phyloP scores from a whole-genome alignment of 768 basidiomycete genomes.

The Rhodotorula sphaerocarpa region DNA sequence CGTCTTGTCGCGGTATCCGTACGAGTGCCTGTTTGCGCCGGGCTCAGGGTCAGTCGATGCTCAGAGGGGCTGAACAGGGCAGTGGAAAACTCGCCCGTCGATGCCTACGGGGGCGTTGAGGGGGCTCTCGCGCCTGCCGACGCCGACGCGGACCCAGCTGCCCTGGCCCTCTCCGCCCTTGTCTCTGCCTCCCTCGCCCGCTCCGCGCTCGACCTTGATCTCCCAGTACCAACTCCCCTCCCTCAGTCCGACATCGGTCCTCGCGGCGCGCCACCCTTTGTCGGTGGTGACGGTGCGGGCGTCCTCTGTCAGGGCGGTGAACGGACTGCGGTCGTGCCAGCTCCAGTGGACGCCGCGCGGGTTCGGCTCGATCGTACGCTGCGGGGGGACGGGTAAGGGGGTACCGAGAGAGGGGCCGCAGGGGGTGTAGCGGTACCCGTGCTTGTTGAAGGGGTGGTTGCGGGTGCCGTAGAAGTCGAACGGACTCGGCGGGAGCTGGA shows the following conservation, averaged over 20 bases:
- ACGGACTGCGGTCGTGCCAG: slow-evolving; percentile 85
- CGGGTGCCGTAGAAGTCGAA: slow-evolving; percentile 39
- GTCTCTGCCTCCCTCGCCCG: slow-evolving; percentile 53
- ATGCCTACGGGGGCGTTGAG: slow-evolving; percentile 85
- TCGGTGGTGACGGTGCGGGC: slow-evolving; percentile 67
- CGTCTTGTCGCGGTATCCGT: slow-evolving; percentile 79
- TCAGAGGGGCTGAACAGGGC: not conserved
- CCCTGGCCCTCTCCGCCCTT: slow-evolving; percentile 50
- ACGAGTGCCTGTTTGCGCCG: slow-evolving; percentile 42
- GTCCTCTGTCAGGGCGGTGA: slow-evolving; percentile 68
- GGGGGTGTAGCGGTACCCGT: slow-evolving; percentile 41
- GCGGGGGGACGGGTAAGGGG: slow-evolving; percentile 46
- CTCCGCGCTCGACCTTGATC: slow-evolving; percentile 66
- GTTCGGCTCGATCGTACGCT: slow-evolving; percentile 70
- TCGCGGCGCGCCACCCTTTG: slow-evolving; percentile 81
- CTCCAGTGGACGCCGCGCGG: slow-evolving; percentile 61
- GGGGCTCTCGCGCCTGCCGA: slow-evolving; percentile 85
- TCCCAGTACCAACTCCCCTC: slow-evolving; percentile 94
- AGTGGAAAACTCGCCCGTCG: slow-evolving; percentile 54
- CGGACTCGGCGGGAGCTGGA: not conserved
- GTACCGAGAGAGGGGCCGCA: slow-evolving; percentile 54
- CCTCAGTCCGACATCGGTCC: slow-evolving; percentile 78
- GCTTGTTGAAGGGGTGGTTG: slow-evolving; percentile 40
- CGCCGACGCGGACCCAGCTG: slow-evolving; percentile 79
- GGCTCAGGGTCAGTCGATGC: not conserved